phyloP scores from a whole-genome alignment of 495 filamentous ascomycete genomes.

The Neurospora tetrasperma region DNA sequence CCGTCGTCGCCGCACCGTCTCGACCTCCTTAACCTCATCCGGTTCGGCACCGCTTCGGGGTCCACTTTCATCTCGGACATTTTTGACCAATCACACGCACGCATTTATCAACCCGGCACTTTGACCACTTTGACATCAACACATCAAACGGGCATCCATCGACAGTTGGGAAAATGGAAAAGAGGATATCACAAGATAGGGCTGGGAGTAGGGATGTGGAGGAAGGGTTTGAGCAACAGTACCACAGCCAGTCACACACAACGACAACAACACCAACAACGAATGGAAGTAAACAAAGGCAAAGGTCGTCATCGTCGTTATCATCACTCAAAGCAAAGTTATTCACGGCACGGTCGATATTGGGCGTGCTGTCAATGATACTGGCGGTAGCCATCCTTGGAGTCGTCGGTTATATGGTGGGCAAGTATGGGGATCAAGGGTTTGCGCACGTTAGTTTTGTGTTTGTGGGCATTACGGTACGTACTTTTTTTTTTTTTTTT shows the following conservation, averaged over 20 bases:
- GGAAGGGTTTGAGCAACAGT: neutral
- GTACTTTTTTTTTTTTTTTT: neutral
- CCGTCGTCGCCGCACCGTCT: neutral
- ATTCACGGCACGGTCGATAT: slow-evolving; percentile 6
- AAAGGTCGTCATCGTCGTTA: neutral
- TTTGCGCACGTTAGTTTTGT: slow-evolving; percentile 16
- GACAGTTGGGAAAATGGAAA: neutral
- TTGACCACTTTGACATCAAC: neutral
- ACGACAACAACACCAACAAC: neutral
- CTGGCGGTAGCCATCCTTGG: slow-evolving; percentile 12
- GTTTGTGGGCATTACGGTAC: slow-evolving; percentile 13
- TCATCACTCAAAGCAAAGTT: neutral
- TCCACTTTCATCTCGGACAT: neutral
- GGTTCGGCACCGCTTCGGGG: neutral
- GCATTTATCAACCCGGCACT: neutral
- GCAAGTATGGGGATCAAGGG: slow-evolving; percentile 8
- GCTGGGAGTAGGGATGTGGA: neutral
- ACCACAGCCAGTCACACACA: neutral
- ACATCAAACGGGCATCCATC: neutral
- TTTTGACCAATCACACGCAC: neutral
- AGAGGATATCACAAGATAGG: neutral
- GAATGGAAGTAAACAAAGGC: neutral
- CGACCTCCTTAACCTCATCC: neutral
- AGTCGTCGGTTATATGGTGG: slow-evolving; percentile 13
- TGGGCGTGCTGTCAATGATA: slow-evolving; percentile 5